Base-by-base conservation (phyloP, 1,139 yeast species). In the Yamadazyma friedrichii region DNA sequence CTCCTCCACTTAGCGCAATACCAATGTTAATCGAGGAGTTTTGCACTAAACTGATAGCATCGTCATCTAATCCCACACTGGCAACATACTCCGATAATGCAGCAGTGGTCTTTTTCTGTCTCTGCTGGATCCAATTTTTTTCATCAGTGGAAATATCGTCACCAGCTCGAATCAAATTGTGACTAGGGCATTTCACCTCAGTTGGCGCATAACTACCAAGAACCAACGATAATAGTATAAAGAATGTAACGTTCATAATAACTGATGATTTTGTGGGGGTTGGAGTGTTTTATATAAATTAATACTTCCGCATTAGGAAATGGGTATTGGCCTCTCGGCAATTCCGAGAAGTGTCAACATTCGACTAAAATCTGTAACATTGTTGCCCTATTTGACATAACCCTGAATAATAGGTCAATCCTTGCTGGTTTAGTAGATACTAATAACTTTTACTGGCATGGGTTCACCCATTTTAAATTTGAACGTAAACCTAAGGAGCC, bases 1-100 rank as follows among this genome's bases (percentile, higher is more conserved):
- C 95, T 54, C 97, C 97, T 31, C 97, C 97, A 5, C 93, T 81
- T 56, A 87, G 84, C 3, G 95, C 89, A 15, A 88, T 56, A 3
- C 84, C 96, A 41, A 88, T 70, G 38, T 66, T 72, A 41, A 77
- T 69, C 46, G 60, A 66, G 53, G 42, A 64, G 57, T 55, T 51
- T 43, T 49, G 43, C 44, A 83, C 51, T 52, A 79, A 82, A 2
- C 56, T 51, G 15, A 62, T 65, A 2, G 79, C 75, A 51, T 81
- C 77, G 52, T 78, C 83, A 5, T 77, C 64, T 52, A 84, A 55
- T 41, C 82, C 78, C 4, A 87, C 78, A 15, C 76, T 67, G 9
- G 70, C 61, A 39, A 88, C 65, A 58, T 81, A 88, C 28, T 70
- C 68, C 28, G 65, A 62, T 43, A 88, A 64, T 15, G 82, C 78